These are phyloP conservation scores for Malus sylvestris DNA, from an alignment of 306 rosid genomes.

Conservation along the genomic window DNA sequence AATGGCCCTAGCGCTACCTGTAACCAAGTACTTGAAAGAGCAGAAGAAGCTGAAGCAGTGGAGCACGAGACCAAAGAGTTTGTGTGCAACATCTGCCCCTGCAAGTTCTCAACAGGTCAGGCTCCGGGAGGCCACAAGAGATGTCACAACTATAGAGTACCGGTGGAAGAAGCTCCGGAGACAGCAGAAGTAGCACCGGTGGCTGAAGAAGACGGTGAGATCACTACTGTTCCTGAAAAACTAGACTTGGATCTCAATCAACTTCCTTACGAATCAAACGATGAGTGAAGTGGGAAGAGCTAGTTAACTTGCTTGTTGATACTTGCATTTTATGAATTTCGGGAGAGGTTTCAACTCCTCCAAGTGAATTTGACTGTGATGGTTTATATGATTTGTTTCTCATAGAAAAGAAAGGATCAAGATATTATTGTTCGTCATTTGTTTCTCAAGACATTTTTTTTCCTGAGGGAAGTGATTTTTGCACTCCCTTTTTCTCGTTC, in stretches of 20 bases:
- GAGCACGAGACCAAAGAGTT: background rate
- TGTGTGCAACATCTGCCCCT: background rate
- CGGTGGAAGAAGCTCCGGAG: background rate
- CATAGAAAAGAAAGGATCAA: background rate
- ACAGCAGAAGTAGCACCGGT: background rate
- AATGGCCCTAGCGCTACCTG: background rate
- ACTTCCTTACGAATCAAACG: background rate
- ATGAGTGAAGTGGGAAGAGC: background rate
- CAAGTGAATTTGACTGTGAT: background rate
- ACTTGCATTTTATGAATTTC: background rate
- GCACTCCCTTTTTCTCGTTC: no score
- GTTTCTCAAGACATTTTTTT: background rate
- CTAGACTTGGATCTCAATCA: conserved; percentile 1
- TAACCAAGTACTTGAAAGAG: background rate
- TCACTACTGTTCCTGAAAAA: background rate
- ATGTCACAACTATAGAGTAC: background rate
- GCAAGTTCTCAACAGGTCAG: background rate
- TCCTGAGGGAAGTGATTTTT: no score
- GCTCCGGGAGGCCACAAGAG: background rate
- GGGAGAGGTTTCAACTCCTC: background rate
- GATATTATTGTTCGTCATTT: background rate
- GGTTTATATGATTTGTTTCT: background rate
- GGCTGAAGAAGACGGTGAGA: background rate
- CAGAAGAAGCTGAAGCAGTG: background rate
- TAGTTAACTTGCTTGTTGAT: background rate